Conservation (phyloP, 2,329 filamentous ascomycete genomes). For the Aspergillus sp. region DNA sequence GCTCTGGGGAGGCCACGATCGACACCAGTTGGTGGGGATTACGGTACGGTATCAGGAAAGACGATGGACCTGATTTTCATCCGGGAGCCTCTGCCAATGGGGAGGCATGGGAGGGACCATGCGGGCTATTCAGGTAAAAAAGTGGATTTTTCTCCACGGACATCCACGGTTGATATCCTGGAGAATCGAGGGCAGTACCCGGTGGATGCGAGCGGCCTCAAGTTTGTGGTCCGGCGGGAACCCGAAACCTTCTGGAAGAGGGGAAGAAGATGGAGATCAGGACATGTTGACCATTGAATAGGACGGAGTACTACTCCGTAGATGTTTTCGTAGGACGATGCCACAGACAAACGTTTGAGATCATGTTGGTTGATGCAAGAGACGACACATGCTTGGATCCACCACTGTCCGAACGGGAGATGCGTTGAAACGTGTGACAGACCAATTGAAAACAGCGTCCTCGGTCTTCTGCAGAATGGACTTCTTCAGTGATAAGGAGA, state of each 20-base stretch:
- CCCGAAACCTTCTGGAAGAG: background rate
- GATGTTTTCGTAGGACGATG: no score
- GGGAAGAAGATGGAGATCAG: background rate
- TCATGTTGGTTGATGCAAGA: no score
- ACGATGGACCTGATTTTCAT: background rate
- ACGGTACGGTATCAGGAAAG: background rate
- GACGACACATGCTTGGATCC: no score
- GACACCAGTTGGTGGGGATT: constrained; percentile 6
- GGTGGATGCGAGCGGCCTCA: background rate
- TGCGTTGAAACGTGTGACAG: no score
- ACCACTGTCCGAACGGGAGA: no score
- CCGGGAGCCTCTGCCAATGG: background rate
- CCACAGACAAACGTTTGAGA: no score
- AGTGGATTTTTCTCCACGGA: background rate
- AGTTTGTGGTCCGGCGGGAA: no score
- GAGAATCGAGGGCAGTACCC: background rate
- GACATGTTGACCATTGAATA: background rate
- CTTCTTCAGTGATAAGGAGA: no score
- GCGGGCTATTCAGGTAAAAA: background rate
- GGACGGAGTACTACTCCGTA: no score
- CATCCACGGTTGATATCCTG: background rate
- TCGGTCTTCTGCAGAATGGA: no score
- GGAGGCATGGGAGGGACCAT: background rate
- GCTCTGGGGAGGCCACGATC: constrained; percentile 5
- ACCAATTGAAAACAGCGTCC: no score